Evolutionary conservation across 768 basidiomycete species (phyloP), one percentile per base, ranked within the genome.

Genomic region (Panellus pusillus): DNA sequence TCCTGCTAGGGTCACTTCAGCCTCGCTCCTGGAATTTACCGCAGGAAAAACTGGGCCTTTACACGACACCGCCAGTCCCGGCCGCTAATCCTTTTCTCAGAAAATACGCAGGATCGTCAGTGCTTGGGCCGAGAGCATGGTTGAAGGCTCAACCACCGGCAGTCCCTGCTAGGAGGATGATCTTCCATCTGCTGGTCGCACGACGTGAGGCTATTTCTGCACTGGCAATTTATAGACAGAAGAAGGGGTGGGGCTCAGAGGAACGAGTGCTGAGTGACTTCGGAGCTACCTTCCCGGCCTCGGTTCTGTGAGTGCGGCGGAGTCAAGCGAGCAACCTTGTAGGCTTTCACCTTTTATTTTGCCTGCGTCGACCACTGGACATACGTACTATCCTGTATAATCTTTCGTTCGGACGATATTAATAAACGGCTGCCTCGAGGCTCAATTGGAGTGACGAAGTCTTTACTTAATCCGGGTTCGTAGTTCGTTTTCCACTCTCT

Each of bases 1-100:
- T 79, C 15, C 44, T 77, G 27, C 41, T 68, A 2, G 75, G 75
- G 9, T 58, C 70, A 18, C 35, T 72, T 9, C 71, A 69, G 5
- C 68, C 68, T 13, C 55, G 53, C 2, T 65, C 59, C 8, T 52
- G 57, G 27, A 53, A 48, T 20, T 58, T 67, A 12, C 54, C 60
- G 13, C 5, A 51, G 3, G 52, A 50, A n/a, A 60, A 67, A 46
- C 19, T 79, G n/a, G 61, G 61, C 19, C 59, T 57, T 1, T 79
- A 79, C 57, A 67, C 65, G 32, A 63, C 60, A 11, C 74, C 72
- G 18, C 77, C 77, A 1, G 65, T 67, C 6, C 78, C 78, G 0
- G 71, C 73, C 1, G 63, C 63, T 18, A 82, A 77, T 62, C 65
- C 67, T 0, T 79, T 72, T 57, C 72, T 81, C 63, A 74, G 65